A percentile compares a stretch with the other conserved stretches of the same genome.
Evolutionary conservation across 2,329 filamentous ascomycete genomes (phyloP).

Genomic region (Pseudocercospora fijiensis): DNA sequence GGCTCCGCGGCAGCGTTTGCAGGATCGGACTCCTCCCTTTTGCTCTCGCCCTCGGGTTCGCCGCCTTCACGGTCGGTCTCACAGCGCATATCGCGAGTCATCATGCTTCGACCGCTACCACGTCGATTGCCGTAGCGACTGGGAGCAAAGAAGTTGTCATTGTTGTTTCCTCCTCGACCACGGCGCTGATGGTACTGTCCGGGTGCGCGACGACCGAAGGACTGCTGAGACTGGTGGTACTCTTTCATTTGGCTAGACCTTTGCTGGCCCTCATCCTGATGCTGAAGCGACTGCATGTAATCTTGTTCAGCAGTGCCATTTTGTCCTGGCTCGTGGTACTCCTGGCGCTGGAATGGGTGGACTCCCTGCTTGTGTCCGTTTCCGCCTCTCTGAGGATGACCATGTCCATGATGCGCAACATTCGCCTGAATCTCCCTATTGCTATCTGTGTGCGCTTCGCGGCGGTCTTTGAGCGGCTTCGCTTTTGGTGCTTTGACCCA

Average conservation of each 20-base stretch:
- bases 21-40: background rate
- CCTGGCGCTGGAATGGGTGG: background rate
- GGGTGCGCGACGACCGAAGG: background rate
- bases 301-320: background rate
- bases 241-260: background rate
- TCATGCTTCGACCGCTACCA: background rate
- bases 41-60: background rate
- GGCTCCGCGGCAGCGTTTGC: background rate
- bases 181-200: background rate
- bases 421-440: background rate
- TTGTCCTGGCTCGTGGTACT: background rate
- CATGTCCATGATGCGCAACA: background rate
- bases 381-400: background rate
- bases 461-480: conserved; percentile 1
- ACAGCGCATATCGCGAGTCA: background rate
- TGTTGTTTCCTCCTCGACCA: background rate
- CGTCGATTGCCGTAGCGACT: conserved; percentile 8
- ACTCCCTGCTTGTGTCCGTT: background rate
- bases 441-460: background rate
- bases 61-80: background rate
- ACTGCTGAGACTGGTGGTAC: background rate
- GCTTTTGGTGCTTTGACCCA: conserved; percentile 14
- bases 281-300: background rate
- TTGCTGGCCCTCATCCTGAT: background rate
- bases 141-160: background rate